Evolutionary conservation across 139 green algal genomes (phyloP).

Genomic region (Mychonastes homosphaera): DNA sequence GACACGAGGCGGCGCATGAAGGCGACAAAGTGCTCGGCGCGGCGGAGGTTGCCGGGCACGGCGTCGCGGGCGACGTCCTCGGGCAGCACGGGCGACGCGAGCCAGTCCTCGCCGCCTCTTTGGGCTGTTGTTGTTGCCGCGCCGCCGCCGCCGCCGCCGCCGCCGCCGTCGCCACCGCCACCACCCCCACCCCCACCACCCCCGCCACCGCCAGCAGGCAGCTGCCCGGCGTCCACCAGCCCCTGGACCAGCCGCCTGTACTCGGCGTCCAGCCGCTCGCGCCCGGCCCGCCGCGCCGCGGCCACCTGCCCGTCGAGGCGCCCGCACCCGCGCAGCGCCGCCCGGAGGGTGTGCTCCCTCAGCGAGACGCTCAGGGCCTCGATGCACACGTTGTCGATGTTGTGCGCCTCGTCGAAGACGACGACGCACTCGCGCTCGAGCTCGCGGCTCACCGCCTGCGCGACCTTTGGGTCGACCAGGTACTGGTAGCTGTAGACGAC

Average conservation of each 20-base stretch:
- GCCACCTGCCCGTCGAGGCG: constrained; percentile 3
- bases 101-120: constrained; percentile 43
- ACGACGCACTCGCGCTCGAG: constrained; percentile 94
- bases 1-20: constrained; percentile 89
- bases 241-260: constrained; percentile 80
- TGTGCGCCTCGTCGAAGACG: constrained; percentile 99
- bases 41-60: constrained; percentile 90
- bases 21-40: constrained; percentile 94
- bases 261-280: constrained; percentile 61
- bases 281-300: constrained; percentile 46
- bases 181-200: constrained; percentile 4
- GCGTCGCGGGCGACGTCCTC: constrained; percentile 82
- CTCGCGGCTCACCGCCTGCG: constrained; percentile 83
- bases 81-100: constrained; percentile 76
- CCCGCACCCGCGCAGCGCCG: constrained; percentile 24
- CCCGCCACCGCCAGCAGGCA: constrained; percentile 16
- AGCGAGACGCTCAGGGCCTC: constrained; percentile 85
- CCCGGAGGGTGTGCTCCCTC: constrained; percentile 76
- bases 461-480: constrained; percentile 92
- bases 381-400: constrained; percentile 99
- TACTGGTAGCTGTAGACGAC: constrained; percentile 99
- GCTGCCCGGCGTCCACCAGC: constrained; percentile 58
- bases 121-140: constrained; percentile 5
- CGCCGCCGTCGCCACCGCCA: no score
- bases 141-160: no score